Percentiles rank a stretch among this genome's conserved stretches.
Evolutionary conservation across 2,329 filamentous ascomycete genomes (phyloP).

Genomic region (Aspergillus chevalieri): DNA sequence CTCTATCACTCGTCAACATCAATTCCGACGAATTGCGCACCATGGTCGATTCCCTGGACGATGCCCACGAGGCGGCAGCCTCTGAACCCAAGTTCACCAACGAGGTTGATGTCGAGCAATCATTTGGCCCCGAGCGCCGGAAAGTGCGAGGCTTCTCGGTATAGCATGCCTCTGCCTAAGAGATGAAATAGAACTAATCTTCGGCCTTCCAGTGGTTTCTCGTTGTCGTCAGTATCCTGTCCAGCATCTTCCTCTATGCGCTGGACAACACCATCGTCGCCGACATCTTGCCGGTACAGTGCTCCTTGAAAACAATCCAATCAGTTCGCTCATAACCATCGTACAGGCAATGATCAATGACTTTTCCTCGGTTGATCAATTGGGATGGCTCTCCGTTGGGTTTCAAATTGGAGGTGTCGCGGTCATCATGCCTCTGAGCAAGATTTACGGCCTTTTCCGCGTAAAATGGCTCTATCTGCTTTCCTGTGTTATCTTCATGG

Average conservation of each 20-base stretch:
- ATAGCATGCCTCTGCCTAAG: no score
- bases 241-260: constrained; percentile 34
- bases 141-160: no score
- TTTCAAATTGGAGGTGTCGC: constrained; percentile 40
- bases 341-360: constrained; percentile 28
- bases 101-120: no score
- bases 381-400: constrained; percentile 40
- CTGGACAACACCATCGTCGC: constrained; percentile 47
- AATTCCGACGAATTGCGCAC: no score
- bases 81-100: no score
- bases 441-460: constrained; percentile 32
- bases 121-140: no score
- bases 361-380: constrained; percentile 34
- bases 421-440: constrained; percentile 34
- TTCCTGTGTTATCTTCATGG: constrained; percentile 26
- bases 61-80: no score
- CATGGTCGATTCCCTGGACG: no score
- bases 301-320: background rate
- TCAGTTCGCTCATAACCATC: background rate
- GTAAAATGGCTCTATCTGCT: constrained; percentile 37
- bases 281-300: constrained; percentile 36
- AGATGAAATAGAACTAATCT: no score
- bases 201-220: constrained; percentile 11
- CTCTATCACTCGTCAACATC: no score
- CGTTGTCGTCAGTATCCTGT: constrained; percentile 21